A percentile compares a stretch with the other conserved stretches of the same genome.
Evolutionary conservation across 331 rosid genomes (phyloP).

Genomic region (Malus hybrid): DNA sequence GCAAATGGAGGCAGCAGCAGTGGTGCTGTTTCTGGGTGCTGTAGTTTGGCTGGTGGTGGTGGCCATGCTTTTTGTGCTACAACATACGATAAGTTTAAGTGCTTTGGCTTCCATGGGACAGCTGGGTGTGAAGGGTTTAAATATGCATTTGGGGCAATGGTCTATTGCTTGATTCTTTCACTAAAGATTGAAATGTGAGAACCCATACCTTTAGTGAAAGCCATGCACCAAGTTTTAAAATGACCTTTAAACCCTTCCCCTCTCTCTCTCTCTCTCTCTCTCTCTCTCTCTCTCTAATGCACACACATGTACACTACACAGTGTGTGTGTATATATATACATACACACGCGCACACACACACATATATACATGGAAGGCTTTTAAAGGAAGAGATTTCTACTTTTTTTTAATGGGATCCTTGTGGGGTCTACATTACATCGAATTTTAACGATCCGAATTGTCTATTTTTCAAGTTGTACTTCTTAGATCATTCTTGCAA

Average conservation of each 20-base stretch:
- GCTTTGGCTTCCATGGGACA: conserved; percentile 29
- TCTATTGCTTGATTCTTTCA: conserved; percentile 31
- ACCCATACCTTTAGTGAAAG: conserved; percentile 34
- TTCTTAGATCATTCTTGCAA: too few species aligned
- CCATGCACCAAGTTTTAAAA: conserved; percentile 21
- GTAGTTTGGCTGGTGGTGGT: conserved; percentile 11
- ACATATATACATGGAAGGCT: neutral
- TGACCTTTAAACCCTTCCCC: conserved; percentile 3
- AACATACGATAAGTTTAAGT: neutral
- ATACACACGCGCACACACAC: neutral
- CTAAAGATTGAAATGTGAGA: conserved; percentile 25
- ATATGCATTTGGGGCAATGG: conserved; percentile 35
- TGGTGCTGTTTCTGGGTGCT: conserved; percentile 12
- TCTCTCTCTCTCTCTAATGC: neutral
- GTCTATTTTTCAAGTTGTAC: too few species aligned
- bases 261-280: neutral
- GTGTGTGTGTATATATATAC: too few species aligned
- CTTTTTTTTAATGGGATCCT: too few species aligned
- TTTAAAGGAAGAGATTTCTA: too few species aligned
- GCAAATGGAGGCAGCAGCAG: conserved; percentile 8
- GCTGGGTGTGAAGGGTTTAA: conserved; percentile 33
- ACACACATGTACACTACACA: neutral
- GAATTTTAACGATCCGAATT: too few species aligned
- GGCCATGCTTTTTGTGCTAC: conserved; percentile 33
- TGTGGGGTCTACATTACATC: too few species aligned